phyloP scores from a whole-genome alignment of 441 rosid genomes.

The Hura crepitans region DNA sequence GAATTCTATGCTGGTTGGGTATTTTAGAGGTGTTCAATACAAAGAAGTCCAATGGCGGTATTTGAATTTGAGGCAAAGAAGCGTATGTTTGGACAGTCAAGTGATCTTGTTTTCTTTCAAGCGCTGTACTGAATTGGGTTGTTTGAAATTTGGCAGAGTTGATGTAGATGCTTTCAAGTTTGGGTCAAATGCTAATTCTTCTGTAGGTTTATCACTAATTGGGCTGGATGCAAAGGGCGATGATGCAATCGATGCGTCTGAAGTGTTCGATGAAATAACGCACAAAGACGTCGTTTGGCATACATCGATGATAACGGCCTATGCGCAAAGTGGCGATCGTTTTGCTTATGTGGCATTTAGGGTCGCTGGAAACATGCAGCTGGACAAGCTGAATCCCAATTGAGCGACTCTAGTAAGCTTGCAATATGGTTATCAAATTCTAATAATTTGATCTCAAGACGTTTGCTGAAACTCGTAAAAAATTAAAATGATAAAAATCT shows the following conservation, averaged over 20 bases:
- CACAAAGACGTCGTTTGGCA: background rate
- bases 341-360: no score
- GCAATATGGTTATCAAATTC: no score
- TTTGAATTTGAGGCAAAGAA: constrained; percentile 23
- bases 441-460: no score
- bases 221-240: constrained; percentile 20
- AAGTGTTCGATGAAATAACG: constrained; percentile 32
- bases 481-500: no score
- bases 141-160: constrained; percentile 26
- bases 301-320: no score
- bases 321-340: no score
- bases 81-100: constrained; percentile 13
- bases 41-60: constrained; percentile 26
- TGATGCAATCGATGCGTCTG: constrained; percentile 25
- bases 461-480: no score
- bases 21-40: constrained; percentile 7
- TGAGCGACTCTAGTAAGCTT: no score
- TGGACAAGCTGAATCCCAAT: no score
- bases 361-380: no score
- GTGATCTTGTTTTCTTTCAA: constrained; percentile 24
- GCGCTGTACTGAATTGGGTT: constrained; percentile 22
- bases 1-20: constrained; percentile 13
- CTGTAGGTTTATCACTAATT: constrained; percentile 31
- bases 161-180: constrained; percentile 32
- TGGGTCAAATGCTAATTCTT: constrained; percentile 19